A percentile compares a stretch with the other conserved stretches of the same genome.
phyloP scores from a whole-genome alignment of 495 filamentous ascomycete genomes.

The Achaetomiella virescens region DNA sequence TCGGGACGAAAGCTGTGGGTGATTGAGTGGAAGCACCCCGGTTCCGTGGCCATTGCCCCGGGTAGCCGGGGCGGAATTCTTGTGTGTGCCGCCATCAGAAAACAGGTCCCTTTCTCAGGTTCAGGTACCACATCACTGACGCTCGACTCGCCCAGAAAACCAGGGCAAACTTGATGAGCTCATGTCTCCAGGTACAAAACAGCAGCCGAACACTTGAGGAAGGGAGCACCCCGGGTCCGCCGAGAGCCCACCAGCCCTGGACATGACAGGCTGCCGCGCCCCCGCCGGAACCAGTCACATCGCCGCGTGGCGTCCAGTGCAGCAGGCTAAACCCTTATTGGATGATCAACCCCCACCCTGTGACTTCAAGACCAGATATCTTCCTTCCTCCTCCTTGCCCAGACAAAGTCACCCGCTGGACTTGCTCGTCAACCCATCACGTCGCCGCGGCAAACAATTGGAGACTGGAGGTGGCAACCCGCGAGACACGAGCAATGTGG shows the following conservation, averaged over 20 bases:
- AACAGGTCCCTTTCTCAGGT: neutral
- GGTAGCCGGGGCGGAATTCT: no score
- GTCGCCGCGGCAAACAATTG: neutral
- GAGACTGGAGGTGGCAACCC: neutral
- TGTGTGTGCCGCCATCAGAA: no score
- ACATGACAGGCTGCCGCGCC: neutral
- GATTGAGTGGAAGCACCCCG: neutral
- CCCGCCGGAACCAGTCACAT: constrained; percentile 17
- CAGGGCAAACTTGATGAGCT: neutral
- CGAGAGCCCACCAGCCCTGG: no score
- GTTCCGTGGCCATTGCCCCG: no score
- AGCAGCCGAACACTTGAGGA: neutral
- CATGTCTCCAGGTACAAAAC: constrained; percentile 3
- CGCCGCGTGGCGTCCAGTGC: constrained; percentile 16
- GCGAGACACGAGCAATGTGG: neutral
- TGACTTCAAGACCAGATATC: neutral
- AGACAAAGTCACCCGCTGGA: neutral
- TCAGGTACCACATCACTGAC: neutral
- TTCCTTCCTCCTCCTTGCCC: neutral
- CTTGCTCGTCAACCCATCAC: no score
- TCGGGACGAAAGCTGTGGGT: neutral
- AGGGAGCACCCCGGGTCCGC: constrained; percentile 4
- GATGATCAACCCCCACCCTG: constrained; percentile 5
- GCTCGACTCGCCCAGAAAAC: no score
- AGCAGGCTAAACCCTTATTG: constrained; percentile 10